These are phyloP conservation scores for Fomitopsis schrenkii DNA, from an alignment of 1,284 basidiomycete species.

Conservation along the genomic window DNA sequence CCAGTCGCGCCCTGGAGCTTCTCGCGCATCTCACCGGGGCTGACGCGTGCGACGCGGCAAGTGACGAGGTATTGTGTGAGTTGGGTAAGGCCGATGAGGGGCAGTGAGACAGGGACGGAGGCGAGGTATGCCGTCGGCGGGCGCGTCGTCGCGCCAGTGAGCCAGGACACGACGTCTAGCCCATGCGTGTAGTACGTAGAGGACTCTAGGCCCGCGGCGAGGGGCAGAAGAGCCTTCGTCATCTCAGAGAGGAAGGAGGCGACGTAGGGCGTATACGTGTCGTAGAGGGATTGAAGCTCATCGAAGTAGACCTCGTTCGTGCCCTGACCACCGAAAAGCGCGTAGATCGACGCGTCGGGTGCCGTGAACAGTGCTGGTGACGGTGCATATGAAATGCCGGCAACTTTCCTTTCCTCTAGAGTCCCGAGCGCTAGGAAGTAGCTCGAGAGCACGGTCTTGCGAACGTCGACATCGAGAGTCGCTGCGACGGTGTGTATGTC, in stretches of 20 bases:
- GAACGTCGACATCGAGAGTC: conserved; percentile 69
- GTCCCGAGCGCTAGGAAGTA: conserved; percentile 79
- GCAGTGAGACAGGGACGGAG: conserved; percentile 92
- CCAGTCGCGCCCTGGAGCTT: conserved; percentile 87
- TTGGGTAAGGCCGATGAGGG: conserved; percentile 94
- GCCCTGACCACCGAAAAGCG: conserved; percentile 97
- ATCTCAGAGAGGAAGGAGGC: conserved; percentile 64
- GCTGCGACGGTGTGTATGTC: conserved; percentile 84
- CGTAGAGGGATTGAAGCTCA: conserved; percentile 89
- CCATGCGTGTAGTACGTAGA: conserved; percentile 78
- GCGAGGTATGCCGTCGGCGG: conserved; percentile 89
- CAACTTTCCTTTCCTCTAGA: conserved; percentile 60
- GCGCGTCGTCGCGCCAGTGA: conserved; percentile 63
- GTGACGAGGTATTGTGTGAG: conserved; percentile 89
- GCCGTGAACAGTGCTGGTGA: conserved; percentile 75
- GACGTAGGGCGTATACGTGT: conserved; percentile 88
- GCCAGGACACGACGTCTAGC: conserved; percentile 83
- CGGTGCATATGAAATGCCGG: conserved; percentile 61
- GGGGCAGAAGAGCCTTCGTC: conserved; percentile 67
- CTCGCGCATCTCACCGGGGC: conserved; percentile 76
- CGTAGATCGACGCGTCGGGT: conserved; percentile 82
- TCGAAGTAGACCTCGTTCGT: conserved; percentile 98
- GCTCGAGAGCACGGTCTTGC: conserved; percentile 73
- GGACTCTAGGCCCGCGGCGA: conserved; percentile 61
- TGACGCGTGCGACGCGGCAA: conserved; percentile 70